Evolutionary conservation across 1,139 yeast species (phyloP), one percentile per base, ranked within the genome.

Genomic region (Debaryomyces fabryi): DNA sequence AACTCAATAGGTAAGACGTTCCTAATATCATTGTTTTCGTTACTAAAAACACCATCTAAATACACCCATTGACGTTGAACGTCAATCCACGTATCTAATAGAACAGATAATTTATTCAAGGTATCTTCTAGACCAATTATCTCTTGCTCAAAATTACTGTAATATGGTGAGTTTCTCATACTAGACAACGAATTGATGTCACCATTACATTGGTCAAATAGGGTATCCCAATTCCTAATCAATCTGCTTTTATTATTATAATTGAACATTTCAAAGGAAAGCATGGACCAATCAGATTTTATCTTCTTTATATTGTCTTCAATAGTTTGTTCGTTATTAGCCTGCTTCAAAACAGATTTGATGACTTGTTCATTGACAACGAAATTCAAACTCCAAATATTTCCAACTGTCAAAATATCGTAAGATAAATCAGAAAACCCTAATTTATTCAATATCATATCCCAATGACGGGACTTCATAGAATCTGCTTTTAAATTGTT

Each of bases 61-160:
- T 92, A 90, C 1, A 89, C 82, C 96, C 96, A 92, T 58, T 86
- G 90, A n/a, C 86, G 72, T 63, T 93, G 98, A 1, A 85, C 89
- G 42, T 89, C 96, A 37, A 87, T 76, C 96, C 97, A 91, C 0
- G 69, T 61, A 56, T 85, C 91, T 41, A 89, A 72, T 2, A 88
- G 61, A 1, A 72, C 68, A 47, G 76, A 78, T 1, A 90, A 58
- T 0, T 66, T 61, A 45, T 78, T 80, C 32, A 93, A 63, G 50
- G 75, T 81, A 1, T 70, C 72, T 53, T 86, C 92, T 72, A 90
- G 72, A 1, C 71, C 72, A 4, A 66, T 52, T 0, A 85, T 79
- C 16, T 79, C 83, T 46, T 79, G 81, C 50, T 86, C 90, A 63
- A 90, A 89, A 0, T 76, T 73, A 12, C 69, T 68, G 63, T 71